phyloP scores from a whole-genome alignment of 192 early-diverging fungal genomes.

The Coemansia sp. region DNA sequence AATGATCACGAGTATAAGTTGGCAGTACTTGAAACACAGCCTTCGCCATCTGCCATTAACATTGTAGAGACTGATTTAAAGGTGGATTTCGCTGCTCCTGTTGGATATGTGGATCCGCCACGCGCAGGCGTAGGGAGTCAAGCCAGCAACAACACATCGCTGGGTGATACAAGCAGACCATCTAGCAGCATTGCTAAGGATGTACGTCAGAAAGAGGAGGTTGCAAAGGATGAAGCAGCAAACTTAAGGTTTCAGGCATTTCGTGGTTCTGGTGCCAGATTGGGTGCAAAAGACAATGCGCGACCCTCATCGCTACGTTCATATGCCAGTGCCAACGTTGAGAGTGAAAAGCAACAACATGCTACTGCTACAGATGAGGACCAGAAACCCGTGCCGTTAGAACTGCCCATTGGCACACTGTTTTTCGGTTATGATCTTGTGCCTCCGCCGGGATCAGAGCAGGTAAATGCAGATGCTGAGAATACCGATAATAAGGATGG shows the following conservation, averaged over 20 bases:
- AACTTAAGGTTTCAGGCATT: slow-evolving; percentile 23
- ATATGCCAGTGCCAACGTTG: slow-evolving; percentile 25
- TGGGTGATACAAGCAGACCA: slow-evolving; percentile 23
- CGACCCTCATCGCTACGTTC: slow-evolving; percentile 24
- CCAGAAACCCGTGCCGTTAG: slow-evolving; percentile 64
- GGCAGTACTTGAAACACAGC: slow-evolving; percentile 85
- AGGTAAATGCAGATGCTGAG: neutral
- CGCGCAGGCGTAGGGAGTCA: slow-evolving; percentile 12
- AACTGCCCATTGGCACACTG: slow-evolving; percentile 80
- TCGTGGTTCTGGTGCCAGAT: slow-evolving; percentile 6
- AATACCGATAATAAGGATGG: slow-evolving; percentile 3
- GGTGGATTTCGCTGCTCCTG: slow-evolving; percentile 94
- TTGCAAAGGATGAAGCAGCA: slow-evolving; percentile 28
- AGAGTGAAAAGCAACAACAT: slow-evolving; percentile 8
- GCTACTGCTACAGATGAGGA: slow-evolving; percentile 7
- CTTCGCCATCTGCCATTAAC: slow-evolving; percentile 76
- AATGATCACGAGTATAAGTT: slow-evolving; percentile 86
- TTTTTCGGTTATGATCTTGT: slow-evolving; percentile 86
- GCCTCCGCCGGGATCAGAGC: slow-evolving; percentile 55
- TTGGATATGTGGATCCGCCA: slow-evolving; percentile 90
- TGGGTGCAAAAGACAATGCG: neutral
- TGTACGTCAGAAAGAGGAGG: slow-evolving; percentile 27
- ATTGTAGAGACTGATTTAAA: slow-evolving; percentile 98
- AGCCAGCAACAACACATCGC: slow-evolving; percentile 18
- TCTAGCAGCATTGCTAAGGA: slow-evolving; percentile 46